Evolutionary conservation across 2,329 filamentous ascomycete species (phyloP).

Genomic region (Parascedosporium putredinis): DNA sequence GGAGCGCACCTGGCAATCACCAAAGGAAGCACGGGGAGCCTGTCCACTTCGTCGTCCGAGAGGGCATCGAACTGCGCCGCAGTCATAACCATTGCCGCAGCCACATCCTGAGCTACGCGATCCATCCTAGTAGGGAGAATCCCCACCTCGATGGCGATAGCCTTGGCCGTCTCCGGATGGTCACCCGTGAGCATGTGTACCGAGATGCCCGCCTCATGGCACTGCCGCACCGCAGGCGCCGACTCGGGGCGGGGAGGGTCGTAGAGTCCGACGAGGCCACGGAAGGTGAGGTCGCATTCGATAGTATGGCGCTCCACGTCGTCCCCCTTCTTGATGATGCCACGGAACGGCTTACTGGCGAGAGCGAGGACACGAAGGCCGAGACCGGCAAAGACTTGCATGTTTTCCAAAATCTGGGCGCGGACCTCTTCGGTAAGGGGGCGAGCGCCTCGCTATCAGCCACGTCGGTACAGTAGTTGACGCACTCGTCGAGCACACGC

Average conservation of each 20-base stretch:
- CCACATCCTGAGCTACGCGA: constrained; percentile 38
- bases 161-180: constrained; percentile 51
- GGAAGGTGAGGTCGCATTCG: constrained; percentile 51
- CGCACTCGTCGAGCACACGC: constrained; percentile 52
- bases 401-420: constrained; percentile 48
- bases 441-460: constrained; percentile 22
- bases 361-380: constrained; percentile 59
- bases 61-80: constrained; percentile 54
- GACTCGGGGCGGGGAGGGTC: constrained; percentile 62
- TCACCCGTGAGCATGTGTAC: constrained; percentile 63
- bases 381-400: constrained; percentile 51
- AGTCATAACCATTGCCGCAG: constrained; percentile 52
- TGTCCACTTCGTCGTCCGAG: constrained; percentile 52
- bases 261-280: constrained; percentile 59
- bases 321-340: constrained; percentile 25
- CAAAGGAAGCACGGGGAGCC: constrained; percentile 52
- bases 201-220: constrained; percentile 51
- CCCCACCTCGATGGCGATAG: constrained; percentile 52
- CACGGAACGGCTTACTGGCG: constrained; percentile 36
- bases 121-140: constrained; percentile 43
- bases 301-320: constrained; percentile 41
- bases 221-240: constrained; percentile 45
- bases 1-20: constrained; percentile 62
- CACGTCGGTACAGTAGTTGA: constrained; percentile 30
- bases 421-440: constrained; percentile 39